Base-by-base conservation (phyloP, 441 rosid species). In the Gossypium schwendimanii region DNA sequence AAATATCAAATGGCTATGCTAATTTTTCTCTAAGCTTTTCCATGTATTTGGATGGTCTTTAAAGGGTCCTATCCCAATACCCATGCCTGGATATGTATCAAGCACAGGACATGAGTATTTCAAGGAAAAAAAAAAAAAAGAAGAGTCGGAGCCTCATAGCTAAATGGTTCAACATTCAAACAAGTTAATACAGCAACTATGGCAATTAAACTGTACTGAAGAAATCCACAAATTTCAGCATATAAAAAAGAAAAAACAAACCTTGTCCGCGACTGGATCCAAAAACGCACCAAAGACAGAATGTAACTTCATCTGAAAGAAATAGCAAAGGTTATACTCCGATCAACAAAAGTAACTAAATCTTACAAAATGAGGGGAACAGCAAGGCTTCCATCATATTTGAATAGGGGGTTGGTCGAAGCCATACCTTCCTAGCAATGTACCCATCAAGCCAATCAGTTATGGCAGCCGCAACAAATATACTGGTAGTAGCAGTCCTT, bases 401-500 rank as follows among this genome's bases (percentile, higher is more conserved):
- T 23, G 15, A 50, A 18, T 17, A 18, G n/a, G 14, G 11, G 21
- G 15, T 44, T 18, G 12, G 12, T 52, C 20, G 9, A 71, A 20
- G 14, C 18, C 44, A 67, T 80, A 94, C 98, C 94, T 87, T 94
- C 39, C 97, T 78, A 1, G 99, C 99, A 71, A 94, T 80, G 79
- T 94, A 94, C n/a, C 99, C 99, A 64, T 94, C 99, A 41, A 94
- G 98, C 99, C 98, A 94, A 79, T 94, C 99, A 4, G 99, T 94
- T 71, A 94, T 75, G 10, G 99, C 94, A 21, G 99, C 98, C 23
- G 88, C 92, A 71, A 94, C 81, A 75, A 94, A 94, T 73, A 94
- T 87, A 76, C 93, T 84, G 11, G 98, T 91, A 18, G 99, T 94
- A 8, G 94, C 90, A 15, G 96, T 91, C 71, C 82, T 89, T 9